These are phyloP conservation scores for Calcarisporium arbuscula DNA, from an alignment of 2,329 filamentous ascomycete species.

Conservation along the genomic window DNA sequence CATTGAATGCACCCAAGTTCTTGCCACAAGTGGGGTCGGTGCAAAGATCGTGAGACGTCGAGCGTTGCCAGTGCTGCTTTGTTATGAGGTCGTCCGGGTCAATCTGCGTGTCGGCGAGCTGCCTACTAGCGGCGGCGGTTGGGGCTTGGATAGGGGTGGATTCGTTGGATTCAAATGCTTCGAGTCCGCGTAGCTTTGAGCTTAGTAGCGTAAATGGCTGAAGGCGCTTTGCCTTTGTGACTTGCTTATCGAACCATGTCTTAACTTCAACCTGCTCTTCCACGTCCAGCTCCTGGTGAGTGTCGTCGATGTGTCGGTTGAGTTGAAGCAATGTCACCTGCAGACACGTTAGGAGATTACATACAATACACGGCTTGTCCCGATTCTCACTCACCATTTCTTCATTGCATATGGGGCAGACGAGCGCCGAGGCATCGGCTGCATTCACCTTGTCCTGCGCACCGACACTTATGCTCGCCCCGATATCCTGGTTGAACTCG, in stretches of 20 bases:
- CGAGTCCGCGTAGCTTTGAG: constrained; percentile 85
- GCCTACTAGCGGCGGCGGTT: constrained; percentile 32
- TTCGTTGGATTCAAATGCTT: constrained; percentile 91
- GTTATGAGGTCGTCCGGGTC: constrained; percentile 91
- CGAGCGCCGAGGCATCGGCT: constrained; percentile 52
- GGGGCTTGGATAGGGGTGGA: constrained; percentile 34
- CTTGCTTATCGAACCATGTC: constrained; percentile 94
- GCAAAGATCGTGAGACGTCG: constrained; percentile 69
- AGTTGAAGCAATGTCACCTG: constrained; percentile 88
- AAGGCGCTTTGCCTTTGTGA: constrained; percentile 87
- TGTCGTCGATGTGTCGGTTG: constrained; percentile 80
- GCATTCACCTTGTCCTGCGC: constrained; percentile 47
- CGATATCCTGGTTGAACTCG: constrained; percentile 69
- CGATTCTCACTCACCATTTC: constrained; percentile 71
- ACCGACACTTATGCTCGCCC: constrained; percentile 69
- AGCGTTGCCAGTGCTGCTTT: constrained; percentile 80
- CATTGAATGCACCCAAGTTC: constrained; percentile 69
- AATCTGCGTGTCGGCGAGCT: constrained; percentile 33
- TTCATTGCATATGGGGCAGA: constrained; percentile 97
- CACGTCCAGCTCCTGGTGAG: constrained; percentile 81
- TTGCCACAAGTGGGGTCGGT: constrained; percentile 83
- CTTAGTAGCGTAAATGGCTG: constrained; percentile 87
- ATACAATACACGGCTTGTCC: background rate
- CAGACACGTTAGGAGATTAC: background rate
- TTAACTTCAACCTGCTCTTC: constrained; percentile 90